Base-by-base conservation (phyloP, 257 asterid genomes). In the Solanum pennellii region DNA sequence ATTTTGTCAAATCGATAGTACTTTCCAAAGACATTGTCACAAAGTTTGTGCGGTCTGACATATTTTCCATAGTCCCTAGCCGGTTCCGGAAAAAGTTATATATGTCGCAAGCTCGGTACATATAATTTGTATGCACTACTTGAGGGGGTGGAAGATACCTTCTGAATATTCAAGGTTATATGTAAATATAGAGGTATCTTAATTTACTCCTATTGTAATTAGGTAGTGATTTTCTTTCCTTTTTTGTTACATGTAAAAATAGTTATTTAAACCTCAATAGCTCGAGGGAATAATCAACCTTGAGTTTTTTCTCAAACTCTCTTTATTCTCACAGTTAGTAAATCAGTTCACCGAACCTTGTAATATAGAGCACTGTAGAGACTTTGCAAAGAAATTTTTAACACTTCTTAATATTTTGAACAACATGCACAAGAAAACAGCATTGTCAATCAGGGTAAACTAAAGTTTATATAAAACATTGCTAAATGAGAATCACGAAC, bases 401-500 rank as follows among this genome's bases (percentile, higher is more conserved):
- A 79, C 27, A 80, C 4, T 16, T 2, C 0, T 0, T 27, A 80
- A 27, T 49, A 79, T 45, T 49, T 16, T 20, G 27, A 47, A 49
- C 68, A 80, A 47, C 7, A 80, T 2, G 84, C 42, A 0, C 27
- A 11, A 77, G 39, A 29, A 41, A 49, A 47, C 42, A 49, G 16
- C 62, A 65, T 15, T 62, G 37, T 42, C 42, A 21, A 13, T 45
- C 75, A 73, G 68, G 41, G 39, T 11, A 5, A 29, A 52, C n/a
- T 21, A 45, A 41, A 68, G 25, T 71, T 68, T 62, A 85, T 62
- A 85, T 31, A 71, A 85, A 72, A 71, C 69, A 85, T 45, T 44
- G 80, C 37, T 39, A 37, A 35, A 68, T 72, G 60, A 69, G 69
- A 72, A 82, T 72, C 73, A 88, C 89, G 37, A 69, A 97, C 99